A percentile compares a stretch with the other conserved stretches of the same genome.
Evolutionary conservation across 2,329 filamentous ascomycete species (phyloP).

Genomic region (Paecilomyces fulvus): DNA sequence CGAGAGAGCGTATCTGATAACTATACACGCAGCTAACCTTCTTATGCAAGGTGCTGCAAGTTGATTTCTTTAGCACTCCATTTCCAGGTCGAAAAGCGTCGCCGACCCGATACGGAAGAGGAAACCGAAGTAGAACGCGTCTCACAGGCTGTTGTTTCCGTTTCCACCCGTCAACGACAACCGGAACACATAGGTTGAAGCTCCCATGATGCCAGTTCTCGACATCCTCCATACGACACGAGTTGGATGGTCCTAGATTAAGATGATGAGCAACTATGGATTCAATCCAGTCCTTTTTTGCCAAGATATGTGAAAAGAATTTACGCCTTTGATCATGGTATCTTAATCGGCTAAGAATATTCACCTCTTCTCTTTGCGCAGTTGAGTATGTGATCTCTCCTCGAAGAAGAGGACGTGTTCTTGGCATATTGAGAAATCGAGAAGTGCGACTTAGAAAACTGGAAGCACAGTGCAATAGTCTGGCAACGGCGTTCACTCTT

Average conservation of each 20-base stretch:
- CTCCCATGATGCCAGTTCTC: background rate
- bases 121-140: too few species aligned
- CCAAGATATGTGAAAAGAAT: background rate
- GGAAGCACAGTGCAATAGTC: too few species aligned
- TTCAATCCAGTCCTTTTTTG: background rate
- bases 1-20: too few species aligned
- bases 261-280: background rate
- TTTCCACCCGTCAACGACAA: too few species aligned
- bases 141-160: too few species aligned
- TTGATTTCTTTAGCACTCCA: too few species aligned
- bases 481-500: too few species aligned
- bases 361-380: conserved; percentile 11
- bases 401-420: conserved; percentile 8
- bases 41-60: too few species aligned
- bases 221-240: background rate
- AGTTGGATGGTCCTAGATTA: background rate
- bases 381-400: conserved; percentile 14
- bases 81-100: too few species aligned
- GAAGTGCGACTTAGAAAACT: background rate
- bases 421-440: conserved; percentile 2
- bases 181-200: background rate
- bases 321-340: background rate
- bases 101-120: too few species aligned
- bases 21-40: too few species aligned
- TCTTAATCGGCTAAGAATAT: conserved; percentile 4